Evolutionary conservation across 352 stramenopile species (phyloP), one percentile per base, ranked within the genome.

Genomic region (Globisporangium barbulae): DNA sequence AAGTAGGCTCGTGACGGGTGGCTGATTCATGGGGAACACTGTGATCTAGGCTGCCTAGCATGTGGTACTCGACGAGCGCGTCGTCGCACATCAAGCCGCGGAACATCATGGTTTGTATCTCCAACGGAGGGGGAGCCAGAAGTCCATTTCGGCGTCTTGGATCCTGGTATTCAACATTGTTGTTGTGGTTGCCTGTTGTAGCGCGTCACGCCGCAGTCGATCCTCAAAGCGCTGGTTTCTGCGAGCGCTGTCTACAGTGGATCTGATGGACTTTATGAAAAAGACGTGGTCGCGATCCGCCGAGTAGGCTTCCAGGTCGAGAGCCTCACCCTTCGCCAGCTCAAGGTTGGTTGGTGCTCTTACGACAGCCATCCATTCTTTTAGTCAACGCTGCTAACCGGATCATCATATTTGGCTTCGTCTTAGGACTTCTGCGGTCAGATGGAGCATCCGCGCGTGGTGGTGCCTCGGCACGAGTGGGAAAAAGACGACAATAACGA

Each of bases 41-140:
- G 35, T 9, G 12, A 15, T 39, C 30, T 56, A 90, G 81, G 0
- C 71, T 85, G 37, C 79, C 81, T 2, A 85, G 74, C 48, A 58
- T 90, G 21, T 90, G 81, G 81, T 90, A 87, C 62, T 62, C 68
- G 42, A 90, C 78, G 1, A 74, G 73, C 8, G 72, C 79, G 13
- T 76, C 78, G 15, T 72, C 65, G 21, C 63, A 75, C 41, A 62
- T 88, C 42, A 86, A 82, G 67, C 47, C 71, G 0, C 69, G 62
- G 37, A 69, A 75, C 44, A 35, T 83, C 8, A 72, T 66, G 71
- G 80, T 87, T 35, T 19, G 64, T 58, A 25, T 57, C 2, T 31
- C 12, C 33, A 22, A 25, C 8, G 42, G n/a, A 3, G 19, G 19
- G 13, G 2, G 5, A 9, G 15, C 6, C 6, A 33, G 17, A 10